Evolutionary conservation across 2,329 filamentous ascomycete genomes (phyloP).

Genomic region (Sphaerulina musiva): DNA sequence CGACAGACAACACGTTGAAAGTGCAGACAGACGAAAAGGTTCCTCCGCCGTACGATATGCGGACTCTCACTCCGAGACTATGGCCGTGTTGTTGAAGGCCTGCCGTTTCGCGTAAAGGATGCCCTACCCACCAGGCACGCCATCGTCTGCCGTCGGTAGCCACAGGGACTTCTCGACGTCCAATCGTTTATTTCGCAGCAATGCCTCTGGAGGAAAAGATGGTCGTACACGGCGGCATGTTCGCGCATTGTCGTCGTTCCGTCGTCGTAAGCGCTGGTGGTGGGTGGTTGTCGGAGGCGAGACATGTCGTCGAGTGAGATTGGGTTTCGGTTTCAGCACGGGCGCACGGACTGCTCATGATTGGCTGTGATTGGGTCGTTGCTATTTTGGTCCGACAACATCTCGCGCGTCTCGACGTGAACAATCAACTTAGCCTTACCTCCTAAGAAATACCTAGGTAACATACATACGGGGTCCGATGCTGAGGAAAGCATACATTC

Average conservation of each 20-base stretch:
- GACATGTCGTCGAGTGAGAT: not conserved
- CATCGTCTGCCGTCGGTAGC: conserved; percentile 2
- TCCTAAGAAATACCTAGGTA: no score
- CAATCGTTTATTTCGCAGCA: conserved; percentile 1
- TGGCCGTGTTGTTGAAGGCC: conserved; percentile 1
- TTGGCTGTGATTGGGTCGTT: not conserved
- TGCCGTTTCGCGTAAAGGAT: not conserved
- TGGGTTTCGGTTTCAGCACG: not conserved
- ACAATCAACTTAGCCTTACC: no score
- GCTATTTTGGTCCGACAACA: not conserved
- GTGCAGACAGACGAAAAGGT: not conserved
- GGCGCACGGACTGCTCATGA: not conserved
- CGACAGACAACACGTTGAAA: not conserved
- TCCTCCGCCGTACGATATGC: not conserved
- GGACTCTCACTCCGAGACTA: conserved; percentile 1
- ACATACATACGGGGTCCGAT: no score
- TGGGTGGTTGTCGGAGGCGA: not conserved
- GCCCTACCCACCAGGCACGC: not conserved
- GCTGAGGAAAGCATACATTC: no score
- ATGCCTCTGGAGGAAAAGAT: not conserved
- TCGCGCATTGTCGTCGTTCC: not conserved
- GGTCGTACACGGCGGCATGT: conserved; percentile 8
- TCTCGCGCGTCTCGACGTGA: no score
- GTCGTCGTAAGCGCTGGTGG: conserved; percentile 1
- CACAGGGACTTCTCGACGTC: not conserved